Base-by-base conservation (phyloP, 2,329 filamentous ascomycete genomes). In the Penicillium sp. region DNA sequence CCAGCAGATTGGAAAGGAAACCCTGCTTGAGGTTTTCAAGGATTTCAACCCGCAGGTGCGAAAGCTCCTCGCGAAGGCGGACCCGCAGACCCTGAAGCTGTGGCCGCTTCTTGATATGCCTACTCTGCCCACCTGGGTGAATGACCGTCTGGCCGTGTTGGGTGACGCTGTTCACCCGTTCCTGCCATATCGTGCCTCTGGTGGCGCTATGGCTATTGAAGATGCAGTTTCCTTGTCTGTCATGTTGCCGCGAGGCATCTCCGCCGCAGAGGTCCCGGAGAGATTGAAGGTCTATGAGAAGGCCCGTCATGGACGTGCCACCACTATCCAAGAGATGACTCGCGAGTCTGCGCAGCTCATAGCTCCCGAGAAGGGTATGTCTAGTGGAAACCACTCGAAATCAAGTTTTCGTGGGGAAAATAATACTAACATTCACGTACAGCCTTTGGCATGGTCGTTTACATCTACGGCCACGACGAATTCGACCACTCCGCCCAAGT, bases 101-200 rank as follows among this genome's bases (percentile, higher is more conserved):
- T 89, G 86, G 86, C 82, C 81, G 24, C 73, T 89, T 1, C 71
- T 88, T 4, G 89, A 91, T 65, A 89, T 89, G 85, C 82, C 85
- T 4, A 75, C 80, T 1, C 73, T 91, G 17, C 81, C 83, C 0
- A 80, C 75, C 0, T 91, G 87, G 84, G 77, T 80, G 0, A 81
- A 84, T 2, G 84, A 75, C 0, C 81, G 79, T 5, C 71, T 90
- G 19, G 86, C 82, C 0, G 73, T 90, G 0, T 73, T 91, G 0
- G 89, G 89, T 0, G 89, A 91, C 70, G 87, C 89, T 0, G 89
- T 87, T 0, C 89, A 91, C 71, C 88, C 89, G 0, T 90, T 91
- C 68, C 77, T 88, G 0, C 89, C 88, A 15, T 84, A 87, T 63
- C 85, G 87, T 74, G 87, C 83, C 0, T 86, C 89, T 70, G 88